These are phyloP conservation scores for Boletus pseudopeckii DNA, from an alignment of 768 basidiomycete genomes.

Conservation along the genomic window DNA sequence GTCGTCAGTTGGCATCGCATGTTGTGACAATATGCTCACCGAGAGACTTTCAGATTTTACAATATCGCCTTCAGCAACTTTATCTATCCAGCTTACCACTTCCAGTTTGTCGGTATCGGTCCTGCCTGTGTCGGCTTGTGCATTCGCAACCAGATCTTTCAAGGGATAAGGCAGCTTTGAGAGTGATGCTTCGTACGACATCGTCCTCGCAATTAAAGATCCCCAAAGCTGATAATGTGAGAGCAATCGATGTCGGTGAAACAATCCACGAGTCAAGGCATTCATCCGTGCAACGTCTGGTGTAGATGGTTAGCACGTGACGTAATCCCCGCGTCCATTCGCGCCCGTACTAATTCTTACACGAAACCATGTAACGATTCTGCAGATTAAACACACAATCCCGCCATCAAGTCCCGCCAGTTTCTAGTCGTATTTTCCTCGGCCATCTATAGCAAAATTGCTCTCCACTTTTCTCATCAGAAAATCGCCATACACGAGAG, in stretches of 20 bases:
- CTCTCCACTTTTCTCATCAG: conserved; percentile 65
- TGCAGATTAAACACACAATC: not conserved
- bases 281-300: conserved; percentile 11
- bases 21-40: conserved; percentile 34
- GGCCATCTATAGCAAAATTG: conserved; percentile 57
- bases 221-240: conserved; percentile 6
- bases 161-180: conserved; percentile 45
- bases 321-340: not conserved
- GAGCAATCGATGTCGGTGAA: conserved; percentile 26
- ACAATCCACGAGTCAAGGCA: conserved; percentile 16
- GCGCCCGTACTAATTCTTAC: not conserved
- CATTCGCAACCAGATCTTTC: conserved; percentile 52
- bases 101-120: conserved; percentile 61
- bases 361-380: not conserved
- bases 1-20: not conserved
- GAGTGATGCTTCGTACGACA: conserved; percentile 54
- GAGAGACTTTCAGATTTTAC: conserved; percentile 45
- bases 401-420: not conserved
- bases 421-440: conserved; percentile 31
- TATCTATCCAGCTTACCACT: conserved; percentile 69
- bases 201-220: conserved; percentile 27
- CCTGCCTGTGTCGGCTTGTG: conserved; percentile 43
- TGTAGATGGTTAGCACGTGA: conserved; percentile 27
- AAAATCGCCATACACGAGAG: conserved; percentile 77
- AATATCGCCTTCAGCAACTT: conserved; percentile 48